Evolutionary conservation across 148 eudicot genomes (phyloP), one percentile per base, ranked within the genome.

Genomic region (Vaccinium macrocarpon): DNA sequence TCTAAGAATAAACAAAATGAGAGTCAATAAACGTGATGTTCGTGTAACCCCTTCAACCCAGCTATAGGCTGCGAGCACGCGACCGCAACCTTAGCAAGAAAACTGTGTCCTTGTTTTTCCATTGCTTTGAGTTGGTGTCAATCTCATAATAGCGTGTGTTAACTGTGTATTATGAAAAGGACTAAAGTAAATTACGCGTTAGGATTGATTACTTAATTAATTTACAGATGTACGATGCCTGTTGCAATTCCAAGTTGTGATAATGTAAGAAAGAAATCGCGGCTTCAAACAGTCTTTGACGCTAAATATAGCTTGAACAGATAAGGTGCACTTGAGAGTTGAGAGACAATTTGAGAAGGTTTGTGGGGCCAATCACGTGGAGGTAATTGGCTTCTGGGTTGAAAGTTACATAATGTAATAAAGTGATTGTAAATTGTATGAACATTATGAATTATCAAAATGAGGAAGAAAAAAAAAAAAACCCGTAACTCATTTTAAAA

Each of bases 341-440:
- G 35, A 32, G 35, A 32, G 35, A 50, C 52, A 76, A n/a, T 62
- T 8, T 76, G 29, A 29, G 52, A 59, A 78, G 18, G 21, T 32
- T 27, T 53, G 81, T 55, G 81, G 81, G 81, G n/a, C 81, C 81
- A 8, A 52, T 78, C 64, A 78, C 62, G 62, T 78, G 64, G 61
- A 35, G n/a, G 52, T 53, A 76, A 48, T 29, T 49, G 13, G 57
- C 49, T 75, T 77, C 27, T 15, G 38, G 13, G 18, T 23, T 16
- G 62, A 78, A 25, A 51, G 35, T 78, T 38, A 53, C 6, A 23
- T 13, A 52, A 27, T 78, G 64, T 29, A 23, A 27, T 53, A 19
- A 53, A 78, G 51, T 21, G 13, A 19, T 56, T 56, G 14, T 56
- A 18, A n/a, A n/a, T n/a, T n/a, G n/a, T n/a, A n/a, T n/a, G n/a